Conservation (phyloP, 2,329 filamentous ascomycete species). For the Colletotrichum endophyticum region DNA sequence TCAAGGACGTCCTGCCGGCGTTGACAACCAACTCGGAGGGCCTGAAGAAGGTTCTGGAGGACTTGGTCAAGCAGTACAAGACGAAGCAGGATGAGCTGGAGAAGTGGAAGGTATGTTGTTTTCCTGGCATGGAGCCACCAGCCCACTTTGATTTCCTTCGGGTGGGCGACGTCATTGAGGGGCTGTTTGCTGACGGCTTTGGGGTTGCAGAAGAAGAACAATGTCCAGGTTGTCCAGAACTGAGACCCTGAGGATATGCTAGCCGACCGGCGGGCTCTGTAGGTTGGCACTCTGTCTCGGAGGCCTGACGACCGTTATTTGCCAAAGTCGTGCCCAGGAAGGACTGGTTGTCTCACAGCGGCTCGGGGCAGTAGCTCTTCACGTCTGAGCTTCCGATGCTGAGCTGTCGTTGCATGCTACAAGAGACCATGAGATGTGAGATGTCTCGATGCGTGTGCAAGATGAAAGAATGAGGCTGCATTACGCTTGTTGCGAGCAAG, state of each 20-base stretch:
- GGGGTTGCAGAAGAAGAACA: slow-evolving; percentile 81
- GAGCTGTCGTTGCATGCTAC: background rate
- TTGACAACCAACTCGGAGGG: slow-evolving; percentile 94
- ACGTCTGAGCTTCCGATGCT: background rate
- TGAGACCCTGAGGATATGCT: slow-evolving; percentile 38
- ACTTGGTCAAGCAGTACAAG: slow-evolving; percentile 96
- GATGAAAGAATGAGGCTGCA: background rate
- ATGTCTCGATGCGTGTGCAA: background rate
- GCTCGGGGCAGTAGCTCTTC: background rate
- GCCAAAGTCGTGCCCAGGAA: background rate
- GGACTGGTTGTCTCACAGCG: background rate
- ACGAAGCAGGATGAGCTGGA: slow-evolving; percentile 93
- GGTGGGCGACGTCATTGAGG: background rate
- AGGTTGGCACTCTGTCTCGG: background rate
- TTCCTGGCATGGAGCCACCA: background rate
- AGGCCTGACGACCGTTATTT: background rate
- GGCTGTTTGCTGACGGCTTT: background rate
- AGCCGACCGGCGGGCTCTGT: background rate
- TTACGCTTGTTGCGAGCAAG: background rate
- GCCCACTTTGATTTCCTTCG: background rate
- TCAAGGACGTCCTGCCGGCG: slow-evolving; percentile 89
- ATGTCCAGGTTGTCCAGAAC: slow-evolving; percentile 84
- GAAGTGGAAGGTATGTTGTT: slow-evolving; percentile 86
- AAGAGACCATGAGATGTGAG: background rate
- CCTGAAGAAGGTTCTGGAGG: slow-evolving; percentile 90